Evolutionary conservation across 2,329 filamentous ascomycete genomes (phyloP).

Genomic region (Penicillium hordei): DNA sequence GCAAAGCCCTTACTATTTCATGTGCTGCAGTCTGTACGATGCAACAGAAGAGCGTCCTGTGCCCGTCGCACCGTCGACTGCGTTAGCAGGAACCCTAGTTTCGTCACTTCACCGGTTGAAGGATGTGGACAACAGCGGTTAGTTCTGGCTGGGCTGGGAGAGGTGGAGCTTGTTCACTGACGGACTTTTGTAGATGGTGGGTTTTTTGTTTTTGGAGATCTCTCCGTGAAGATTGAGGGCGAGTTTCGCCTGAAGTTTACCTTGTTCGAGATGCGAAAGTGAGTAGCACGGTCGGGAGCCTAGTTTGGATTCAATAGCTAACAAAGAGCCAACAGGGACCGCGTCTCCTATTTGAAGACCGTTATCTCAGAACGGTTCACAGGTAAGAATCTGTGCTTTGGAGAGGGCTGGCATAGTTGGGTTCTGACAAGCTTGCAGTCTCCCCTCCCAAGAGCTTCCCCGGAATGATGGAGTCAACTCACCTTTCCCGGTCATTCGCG

Average conservation of each 20-base stretch:
- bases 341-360: slow-evolving; percentile 54
- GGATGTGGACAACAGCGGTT: slow-evolving; percentile 67
- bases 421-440: slow-evolving; percentile 31
- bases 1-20: slow-evolving; percentile 65
- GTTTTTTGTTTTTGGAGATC: slow-evolving; percentile 88
- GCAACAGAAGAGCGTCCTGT: slow-evolving; percentile 49
- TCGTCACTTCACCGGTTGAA: slow-evolving; percentile 82
- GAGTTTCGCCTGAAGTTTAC: slow-evolving; percentile 72
- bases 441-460: slow-evolving; percentile 66
- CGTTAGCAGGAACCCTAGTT: slow-evolving; percentile 69
- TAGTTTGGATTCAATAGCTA: slow-evolving; percentile 11
- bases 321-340: slow-evolving; percentile 31
- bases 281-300: slow-evolving; percentile 26
- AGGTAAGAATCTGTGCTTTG: slow-evolving; percentile 45
- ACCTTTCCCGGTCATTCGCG: slow-evolving; percentile 76
- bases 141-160: slow-evolving; percentile 14
- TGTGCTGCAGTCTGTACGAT: slow-evolving; percentile 58
- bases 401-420: background rate
- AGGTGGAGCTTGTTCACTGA: background rate
- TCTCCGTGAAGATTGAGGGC: slow-evolving; percentile 75
- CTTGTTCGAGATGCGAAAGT: slow-evolving; percentile 70
- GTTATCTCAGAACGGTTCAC: slow-evolving; percentile 67
- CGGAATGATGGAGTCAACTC: slow-evolving; percentile 78
- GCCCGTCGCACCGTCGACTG: slow-evolving; percentile 49
- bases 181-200: slow-evolving; percentile 61